Base-by-base conservation (phyloP, 1,139 yeast species). In the Waltiozyma sp. region DNA sequence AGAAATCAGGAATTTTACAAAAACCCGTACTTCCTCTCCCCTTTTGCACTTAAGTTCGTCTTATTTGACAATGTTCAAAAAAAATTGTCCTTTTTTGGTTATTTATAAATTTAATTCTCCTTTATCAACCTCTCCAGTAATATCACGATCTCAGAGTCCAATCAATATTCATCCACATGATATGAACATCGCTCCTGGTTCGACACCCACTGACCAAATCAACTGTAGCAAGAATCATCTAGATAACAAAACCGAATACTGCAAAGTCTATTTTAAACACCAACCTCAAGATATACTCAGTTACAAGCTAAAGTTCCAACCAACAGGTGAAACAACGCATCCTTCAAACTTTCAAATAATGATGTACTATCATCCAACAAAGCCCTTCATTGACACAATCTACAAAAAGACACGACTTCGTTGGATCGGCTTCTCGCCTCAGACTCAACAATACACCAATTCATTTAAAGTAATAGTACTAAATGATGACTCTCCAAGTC, bases 401-500 rank as follows among this genome's bases (percentile, higher is more conserved):
- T 49, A 40, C 40, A 49, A 43, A 35, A 46, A 44, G 2, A 50
- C 55, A n/a, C 48, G 51, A 41, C 23, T 55, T 23, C 48, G 58
- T 42, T 55, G 58, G 58, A 35, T 49, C 1, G 58, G 58, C 3
- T 46, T 52, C 1, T 51, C 58, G 2, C 45, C 49, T 34, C 37
- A 47, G 9, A 43, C 55, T 2, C 34, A 43, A 6, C 42, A 43
- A 16, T 49, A 51, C 2, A 50, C 55, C 2, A 49, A 49, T 1
- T 47, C 39, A 18, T 53, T 55, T 43, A 55, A 50, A 33, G 41
- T 55, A 2, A 40, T 61, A 23, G 55, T 61, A 1, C 44, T 64
- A 14, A 60, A 57, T 40, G 64, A 62, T 39, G 50, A 54, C 6
- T 53, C 54, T 42, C 61, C 66, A 2, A 58, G 62, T 2, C 50